Conservation (phyloP, 2,329 filamentous ascomycete species). For the Chalara sp. region DNA sequence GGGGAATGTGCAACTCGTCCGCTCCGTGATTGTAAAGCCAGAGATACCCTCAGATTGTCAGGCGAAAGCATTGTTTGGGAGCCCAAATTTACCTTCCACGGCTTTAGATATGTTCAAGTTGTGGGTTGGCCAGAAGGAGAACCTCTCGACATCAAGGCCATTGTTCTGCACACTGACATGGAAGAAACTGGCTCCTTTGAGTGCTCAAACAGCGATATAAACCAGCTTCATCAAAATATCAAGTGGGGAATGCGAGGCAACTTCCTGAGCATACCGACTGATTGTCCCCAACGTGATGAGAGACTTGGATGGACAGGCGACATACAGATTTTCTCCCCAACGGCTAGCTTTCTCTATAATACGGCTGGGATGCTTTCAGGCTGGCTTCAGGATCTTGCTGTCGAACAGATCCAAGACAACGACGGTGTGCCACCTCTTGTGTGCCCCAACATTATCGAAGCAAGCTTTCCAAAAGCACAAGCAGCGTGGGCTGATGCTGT, state of each 20-base stretch:
- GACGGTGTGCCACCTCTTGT: conserved; percentile 12
- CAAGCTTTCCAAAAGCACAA: conserved; percentile 8
- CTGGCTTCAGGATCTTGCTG: conserved; percentile 35
- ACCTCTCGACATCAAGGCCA: conserved; percentile 13
- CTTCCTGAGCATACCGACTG: conserved; percentile 38
- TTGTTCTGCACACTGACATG: conserved; percentile 22
- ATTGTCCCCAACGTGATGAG: conserved; percentile 43
- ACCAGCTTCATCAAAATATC: conserved; percentile 39
- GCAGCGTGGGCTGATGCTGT: conserved; percentile 38
- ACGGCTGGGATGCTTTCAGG: conserved; percentile 31
- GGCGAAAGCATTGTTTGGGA: conserved; percentile 30
- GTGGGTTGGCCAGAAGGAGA: conserved; percentile 9
- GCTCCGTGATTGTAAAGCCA: conserved; percentile 31
- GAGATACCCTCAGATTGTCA: conserved; percentile 30
- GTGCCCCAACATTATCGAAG: conserved; percentile 13
- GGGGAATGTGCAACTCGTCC: conserved; percentile 35
- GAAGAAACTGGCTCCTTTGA: conserved; percentile 18
- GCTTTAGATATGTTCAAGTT: conserved; percentile 35
- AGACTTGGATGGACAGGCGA: conserved; percentile 42
- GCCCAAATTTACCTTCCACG: conserved; percentile 39
- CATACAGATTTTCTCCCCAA: conserved; percentile 37
- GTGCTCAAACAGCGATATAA: conserved; percentile 29
- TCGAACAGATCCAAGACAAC: conserved; percentile 27
- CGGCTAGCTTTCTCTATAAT: conserved; percentile 36
- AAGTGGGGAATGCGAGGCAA: conserved; percentile 41